Conservation (phyloP, 2,329 filamentous ascomycete genomes). For the Fusarium mexicanum region DNA sequence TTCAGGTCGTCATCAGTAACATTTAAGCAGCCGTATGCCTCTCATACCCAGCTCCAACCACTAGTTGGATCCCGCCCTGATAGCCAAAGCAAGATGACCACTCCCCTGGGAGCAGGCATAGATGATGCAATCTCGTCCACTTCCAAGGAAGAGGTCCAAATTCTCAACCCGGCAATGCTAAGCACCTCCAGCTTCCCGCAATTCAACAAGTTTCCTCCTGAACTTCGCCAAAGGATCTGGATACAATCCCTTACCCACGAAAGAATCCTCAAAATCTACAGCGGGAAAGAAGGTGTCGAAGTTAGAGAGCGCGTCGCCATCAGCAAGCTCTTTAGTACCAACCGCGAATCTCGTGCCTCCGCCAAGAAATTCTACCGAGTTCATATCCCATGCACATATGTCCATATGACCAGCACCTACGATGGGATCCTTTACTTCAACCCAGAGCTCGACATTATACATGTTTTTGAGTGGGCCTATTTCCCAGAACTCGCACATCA, state of each 20-base stretch:
- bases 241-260: neutral
- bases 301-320: neutral
- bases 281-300: fast-evolving
- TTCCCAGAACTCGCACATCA: neutral
- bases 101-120: neutral
- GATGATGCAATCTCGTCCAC: neutral
- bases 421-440: neutral
- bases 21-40: neutral
- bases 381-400: neutral
- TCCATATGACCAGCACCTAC: neutral
- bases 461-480: neutral
- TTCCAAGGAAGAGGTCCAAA: neutral
- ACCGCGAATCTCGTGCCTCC: neutral
- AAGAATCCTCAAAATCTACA: neutral
- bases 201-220: neutral
- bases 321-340: neutral
- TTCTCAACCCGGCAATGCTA: neutral
- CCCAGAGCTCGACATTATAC: neutral
- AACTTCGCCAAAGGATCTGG: neutral
- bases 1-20: neutral
- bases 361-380: neutral
- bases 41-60: neutral
- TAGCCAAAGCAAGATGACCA: neutral
- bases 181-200: neutral
- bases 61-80: neutral